Conservation (phyloP, 2,329 filamentous ascomycete genomes). For the Penicillium sp. region DNA sequence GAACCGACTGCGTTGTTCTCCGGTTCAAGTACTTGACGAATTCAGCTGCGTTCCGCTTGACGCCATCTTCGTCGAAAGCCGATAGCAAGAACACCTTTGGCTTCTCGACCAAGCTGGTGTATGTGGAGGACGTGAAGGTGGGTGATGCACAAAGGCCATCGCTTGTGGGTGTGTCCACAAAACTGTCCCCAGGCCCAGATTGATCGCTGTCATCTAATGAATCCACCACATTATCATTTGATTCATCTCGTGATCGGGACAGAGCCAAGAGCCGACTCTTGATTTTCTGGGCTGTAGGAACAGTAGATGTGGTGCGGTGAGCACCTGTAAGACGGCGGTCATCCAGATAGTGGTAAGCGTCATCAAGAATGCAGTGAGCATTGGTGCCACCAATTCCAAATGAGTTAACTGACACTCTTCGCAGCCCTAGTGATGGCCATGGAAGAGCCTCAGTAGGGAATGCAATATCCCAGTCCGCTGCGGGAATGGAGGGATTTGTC, state of each 20-base stretch:
- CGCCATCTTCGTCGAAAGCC: slow-evolving; percentile 26
- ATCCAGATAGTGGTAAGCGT: slow-evolving; percentile 24
- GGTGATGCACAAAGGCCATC: slow-evolving; percentile 11
- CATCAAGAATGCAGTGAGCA: slow-evolving; percentile 34
- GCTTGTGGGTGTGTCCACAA: slow-evolving; percentile 14
- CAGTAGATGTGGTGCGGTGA: slow-evolving; percentile 12
- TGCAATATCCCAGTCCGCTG: slow-evolving; percentile 34
- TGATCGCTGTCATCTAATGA: slow-evolving; percentile 13
- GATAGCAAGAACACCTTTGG: slow-evolving; percentile 17
- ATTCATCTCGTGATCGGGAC: background rate
- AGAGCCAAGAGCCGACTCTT: background rate
- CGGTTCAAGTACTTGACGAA: slow-evolving; percentile 16
- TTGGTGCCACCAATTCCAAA: slow-evolving; percentile 41
- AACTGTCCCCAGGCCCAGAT: slow-evolving; percentile 1
- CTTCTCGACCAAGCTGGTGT: background rate
- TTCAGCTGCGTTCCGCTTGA: slow-evolving; percentile 19
- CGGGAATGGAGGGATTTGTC: slow-evolving; percentile 38
- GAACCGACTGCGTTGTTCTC: background rate
- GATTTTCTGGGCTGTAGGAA: background rate
- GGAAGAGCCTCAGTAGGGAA: slow-evolving; percentile 23
- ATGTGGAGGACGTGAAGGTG: background rate
- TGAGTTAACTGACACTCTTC: slow-evolving; percentile 33
- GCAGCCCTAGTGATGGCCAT: slow-evolving; percentile 28
- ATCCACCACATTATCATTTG: background rate
- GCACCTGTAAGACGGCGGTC: slow-evolving; percentile 8